These are phyloP conservation scores for Camelina hispida DNA, from an alignment of 345 rosid species.

Conservation along the genomic window DNA sequence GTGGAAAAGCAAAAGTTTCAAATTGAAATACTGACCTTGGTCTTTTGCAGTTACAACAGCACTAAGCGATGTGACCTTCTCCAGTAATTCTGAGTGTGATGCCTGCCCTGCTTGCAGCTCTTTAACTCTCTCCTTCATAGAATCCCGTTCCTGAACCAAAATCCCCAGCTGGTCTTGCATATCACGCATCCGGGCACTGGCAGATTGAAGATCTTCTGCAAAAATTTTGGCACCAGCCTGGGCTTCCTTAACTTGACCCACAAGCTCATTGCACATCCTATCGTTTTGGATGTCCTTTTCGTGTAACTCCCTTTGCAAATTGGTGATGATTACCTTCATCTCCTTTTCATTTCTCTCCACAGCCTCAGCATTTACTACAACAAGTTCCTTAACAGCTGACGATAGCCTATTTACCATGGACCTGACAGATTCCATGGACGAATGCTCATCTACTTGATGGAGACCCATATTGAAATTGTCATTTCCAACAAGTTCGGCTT, in stretches of 20 bases:
- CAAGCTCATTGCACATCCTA: constrained; percentile 80
- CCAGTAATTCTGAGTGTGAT: constrained; percentile 55
- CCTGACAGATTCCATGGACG: constrained; percentile 65
- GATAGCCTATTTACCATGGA: constrained; percentile 60
- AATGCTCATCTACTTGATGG: constrained; percentile 40
- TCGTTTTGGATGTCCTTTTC: constrained; percentile 90
- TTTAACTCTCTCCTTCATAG: constrained; percentile 58
- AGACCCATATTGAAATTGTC: constrained; percentile 44
- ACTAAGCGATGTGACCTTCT: constrained; percentile 58
- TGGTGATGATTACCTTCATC: constrained; percentile 66
- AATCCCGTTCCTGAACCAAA: constrained; percentile 55
- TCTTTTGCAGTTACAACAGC: constrained; percentile 71
- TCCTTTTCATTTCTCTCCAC: constrained; percentile 63
- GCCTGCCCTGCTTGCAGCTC: constrained; percentile 68
- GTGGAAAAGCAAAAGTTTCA: constrained; percentile 21
- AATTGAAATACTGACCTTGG: constrained; percentile 62
- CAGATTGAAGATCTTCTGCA: constrained; percentile 70
- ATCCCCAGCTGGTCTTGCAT: constrained; percentile 62
- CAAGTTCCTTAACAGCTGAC: constrained; percentile 55
- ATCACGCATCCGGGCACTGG: constrained; percentile 53
- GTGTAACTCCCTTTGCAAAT: constrained; percentile 86
- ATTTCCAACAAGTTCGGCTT: constrained; percentile 53
- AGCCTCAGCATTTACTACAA: constrained; percentile 52
- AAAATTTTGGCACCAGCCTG: constrained; percentile 68
- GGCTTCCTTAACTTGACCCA: constrained; percentile 88